Conservation (phyloP, 169 alveolate species). For the Plasmodium knowlesi region DNA sequence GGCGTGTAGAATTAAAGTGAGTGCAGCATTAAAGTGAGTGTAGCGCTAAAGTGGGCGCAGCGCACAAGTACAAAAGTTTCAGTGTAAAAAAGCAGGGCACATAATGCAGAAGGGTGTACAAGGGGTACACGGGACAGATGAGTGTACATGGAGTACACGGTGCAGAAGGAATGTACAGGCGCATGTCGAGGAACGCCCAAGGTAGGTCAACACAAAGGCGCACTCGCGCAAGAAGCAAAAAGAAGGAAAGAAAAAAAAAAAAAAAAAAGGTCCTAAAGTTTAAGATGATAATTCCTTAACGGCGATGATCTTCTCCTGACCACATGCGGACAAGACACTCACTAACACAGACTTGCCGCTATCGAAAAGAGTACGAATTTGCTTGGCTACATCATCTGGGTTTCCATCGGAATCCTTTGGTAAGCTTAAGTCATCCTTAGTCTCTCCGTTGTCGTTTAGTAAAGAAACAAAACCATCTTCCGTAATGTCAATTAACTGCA, state of each 20-base stretch:
- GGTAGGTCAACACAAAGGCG: not conserved
- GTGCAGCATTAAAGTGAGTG: too few species aligned
- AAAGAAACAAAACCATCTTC: conserved; percentile 95
- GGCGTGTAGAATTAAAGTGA: not conserved
- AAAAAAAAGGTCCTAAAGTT: not conserved
- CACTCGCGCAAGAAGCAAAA: too few species aligned
- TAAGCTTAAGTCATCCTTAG: conserved; percentile 95
- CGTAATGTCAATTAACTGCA: conserved; percentile 92
- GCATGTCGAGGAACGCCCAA: not conserved
- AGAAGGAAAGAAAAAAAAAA: too few species aligned
- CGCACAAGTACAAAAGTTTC: not conserved
- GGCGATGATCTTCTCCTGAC: conserved; percentile 90
- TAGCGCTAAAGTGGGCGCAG: not conserved
- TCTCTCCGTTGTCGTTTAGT: conserved; percentile 94
- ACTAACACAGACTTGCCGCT: conserved; percentile 91
- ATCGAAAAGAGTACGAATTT: conserved; percentile 86
- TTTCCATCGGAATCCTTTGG: conserved; percentile 95
- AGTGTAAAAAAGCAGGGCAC: not conserved
- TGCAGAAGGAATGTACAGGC: not conserved
- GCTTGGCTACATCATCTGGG: conserved; percentile 92
- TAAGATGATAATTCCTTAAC: conserved; percentile 84
- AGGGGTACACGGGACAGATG: too few species aligned
- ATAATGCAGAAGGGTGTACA: not conserved
- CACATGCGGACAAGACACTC: conserved; percentile 93
- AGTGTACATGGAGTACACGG: not conserved